Evolutionary conservation across 2,329 filamentous ascomycete genomes (phyloP), one percentile per base, ranked within the genome.

Genomic region (Ophiostoma piceae): DNA sequence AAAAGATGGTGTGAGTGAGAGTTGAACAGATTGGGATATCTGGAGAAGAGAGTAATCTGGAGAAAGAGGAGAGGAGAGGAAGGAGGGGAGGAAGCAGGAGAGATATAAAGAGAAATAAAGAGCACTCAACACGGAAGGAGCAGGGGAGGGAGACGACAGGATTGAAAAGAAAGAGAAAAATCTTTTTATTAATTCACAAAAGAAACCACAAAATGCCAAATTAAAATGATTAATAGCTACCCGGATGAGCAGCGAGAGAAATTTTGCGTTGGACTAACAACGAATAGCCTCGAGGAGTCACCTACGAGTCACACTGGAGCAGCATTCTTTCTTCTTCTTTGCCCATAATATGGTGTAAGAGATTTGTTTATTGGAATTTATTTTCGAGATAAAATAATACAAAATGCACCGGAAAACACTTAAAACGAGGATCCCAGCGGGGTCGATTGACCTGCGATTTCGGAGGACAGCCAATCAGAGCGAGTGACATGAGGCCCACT

Each of bases 91-190:
- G 47, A 51, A 51, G 14, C 3, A 22, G 11, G 51, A 26, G 51
- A 29, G 26, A 26, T 26, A 26, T 26, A 51, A 57, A 62, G 57
- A 16, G 26, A 62, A 62, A 62, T 62, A 62, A 62, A 62, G 43
- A 47, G 43, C 19, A 47, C 7, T 47, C 43, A 29, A 64, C 47
- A 64, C 43, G 68, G 32, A 66, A n/a, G 74, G 51, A 60, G 65
- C 62, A 22, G 74, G 72, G 72, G 64, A 75, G 71, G 73, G 74
- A 76, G 72, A 74, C 74, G 70, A 22, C 22, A 70, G 60, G 29
- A 68, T 26, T 41, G 60, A 60, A 60, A 68, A 47, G n/a, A 39
- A 43, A 43, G 16, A 29, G 37, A 26, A 26, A 62, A 22, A 2
- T 19, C 4, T 47, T 29, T 32, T 64, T 47, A 68, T 47, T 43